These are phyloP conservation scores for Pyrenophora seminiperda DNA, from an alignment of 2,329 filamentous ascomycete genomes.

Conservation along the genomic window DNA sequence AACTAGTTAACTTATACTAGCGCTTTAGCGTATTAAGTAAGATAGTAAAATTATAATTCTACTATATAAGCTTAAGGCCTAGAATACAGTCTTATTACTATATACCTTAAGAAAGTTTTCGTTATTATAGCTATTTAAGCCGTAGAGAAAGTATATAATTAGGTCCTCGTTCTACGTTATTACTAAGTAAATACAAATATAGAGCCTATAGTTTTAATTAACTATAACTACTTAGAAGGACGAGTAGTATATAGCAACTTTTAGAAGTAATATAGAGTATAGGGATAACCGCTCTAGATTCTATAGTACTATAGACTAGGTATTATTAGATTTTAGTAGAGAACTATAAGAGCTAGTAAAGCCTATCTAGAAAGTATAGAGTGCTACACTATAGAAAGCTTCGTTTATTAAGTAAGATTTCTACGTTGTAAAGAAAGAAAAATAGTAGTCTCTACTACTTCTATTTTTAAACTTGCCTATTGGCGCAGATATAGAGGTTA, in stretches of 20 bases:
- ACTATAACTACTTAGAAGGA: conserved; percentile 39
- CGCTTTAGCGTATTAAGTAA: conserved; percentile 51
- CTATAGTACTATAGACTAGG: neutral
- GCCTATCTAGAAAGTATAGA: conserved; percentile 15
- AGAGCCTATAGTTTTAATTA: conserved; percentile 34
- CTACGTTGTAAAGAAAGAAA: neutral
- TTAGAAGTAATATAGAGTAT: conserved; percentile 15
- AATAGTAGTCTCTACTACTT: neutral
- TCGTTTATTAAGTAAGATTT: neutral
- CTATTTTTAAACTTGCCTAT: neutral
- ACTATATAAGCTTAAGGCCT: conserved; percentile 56
- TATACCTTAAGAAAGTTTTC: conserved; percentile 52
- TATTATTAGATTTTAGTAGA: conserved; percentile 15
- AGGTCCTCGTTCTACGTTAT: conserved; percentile 61
- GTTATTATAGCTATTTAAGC: conserved; percentile 54
- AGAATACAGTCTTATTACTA: conserved; percentile 48
- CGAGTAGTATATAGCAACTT: conserved; percentile 19
- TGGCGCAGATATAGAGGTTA: neutral
- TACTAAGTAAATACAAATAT: conserved; percentile 50
- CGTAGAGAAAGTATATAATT: conserved; percentile 46
- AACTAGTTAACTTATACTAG: conserved; percentile 52
- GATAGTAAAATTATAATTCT: conserved; percentile 59
- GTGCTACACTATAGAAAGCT: neutral
- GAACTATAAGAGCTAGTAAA: conserved; percentile 10
- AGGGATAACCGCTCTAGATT: neutral